phyloP scores from a whole-genome alignment of 257 asterid genomes.

The Nicotiana tabacum region DNA sequence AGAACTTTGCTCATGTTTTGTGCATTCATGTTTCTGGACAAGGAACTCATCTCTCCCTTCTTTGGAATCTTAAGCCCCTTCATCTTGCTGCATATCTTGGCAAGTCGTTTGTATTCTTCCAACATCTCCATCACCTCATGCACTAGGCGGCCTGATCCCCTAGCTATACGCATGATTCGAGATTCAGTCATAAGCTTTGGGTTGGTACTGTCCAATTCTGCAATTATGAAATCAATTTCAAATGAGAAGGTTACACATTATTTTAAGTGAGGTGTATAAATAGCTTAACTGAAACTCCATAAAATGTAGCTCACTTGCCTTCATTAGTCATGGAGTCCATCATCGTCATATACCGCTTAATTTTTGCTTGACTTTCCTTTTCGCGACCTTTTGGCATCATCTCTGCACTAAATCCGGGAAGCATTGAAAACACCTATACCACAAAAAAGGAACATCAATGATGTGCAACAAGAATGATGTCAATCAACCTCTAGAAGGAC shows the following conservation, averaged over 20 bases:
- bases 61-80: slow-evolving; percentile 95
- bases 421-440: slow-evolving; percentile 83
- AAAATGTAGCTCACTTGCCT: slow-evolving; percentile 37
- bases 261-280: neutral
- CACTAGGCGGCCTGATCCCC: slow-evolving; percentile 78
- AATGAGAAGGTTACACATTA: neutral
- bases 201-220: slow-evolving; percentile 91
- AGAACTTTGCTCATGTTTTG: slow-evolving; percentile 94
- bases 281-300: neutral
- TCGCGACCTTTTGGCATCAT: slow-evolving; percentile 94
- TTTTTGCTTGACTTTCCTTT: slow-evolving; percentile 84
- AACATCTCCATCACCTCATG: slow-evolving; percentile 89
- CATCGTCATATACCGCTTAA: slow-evolving; percentile 92
- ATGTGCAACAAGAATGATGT: neutral
- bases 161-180: slow-evolving; percentile 75
- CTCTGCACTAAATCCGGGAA: slow-evolving; percentile 92
- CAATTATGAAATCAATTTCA: neutral
- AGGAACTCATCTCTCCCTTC: slow-evolving; percentile 90
- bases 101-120: slow-evolving; percentile 88
- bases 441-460: slow-evolving; percentile 1
- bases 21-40: slow-evolving; percentile 75
- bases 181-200: slow-evolving; percentile 84
- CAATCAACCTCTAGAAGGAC: neutral
- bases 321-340: slow-evolving; percentile 98
- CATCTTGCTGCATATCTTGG: slow-evolving; percentile 96